Conservation (phyloP, 495 filamentous ascomycete genomes). For the Margaritispora aquatica region DNA sequence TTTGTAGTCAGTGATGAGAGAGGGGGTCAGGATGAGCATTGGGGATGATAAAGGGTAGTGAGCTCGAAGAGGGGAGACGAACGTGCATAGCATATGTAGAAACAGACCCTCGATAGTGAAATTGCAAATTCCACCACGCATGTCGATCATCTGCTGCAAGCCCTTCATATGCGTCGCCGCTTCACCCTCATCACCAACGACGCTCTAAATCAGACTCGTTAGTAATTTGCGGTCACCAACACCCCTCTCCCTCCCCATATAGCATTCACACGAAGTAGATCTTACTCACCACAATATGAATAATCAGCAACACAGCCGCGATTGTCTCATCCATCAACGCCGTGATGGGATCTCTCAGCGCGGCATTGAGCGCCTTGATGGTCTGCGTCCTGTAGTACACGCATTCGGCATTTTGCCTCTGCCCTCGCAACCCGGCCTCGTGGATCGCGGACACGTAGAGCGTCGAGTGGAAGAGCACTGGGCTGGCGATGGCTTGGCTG, state of each 20-base stretch:
- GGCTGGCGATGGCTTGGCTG: slow-evolving; percentile 6
- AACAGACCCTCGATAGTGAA: slow-evolving; percentile 12
- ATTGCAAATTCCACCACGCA: slow-evolving; percentile 13
- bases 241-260: too few relatives aligned
- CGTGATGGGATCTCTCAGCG: not conserved
- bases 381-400: slow-evolving; percentile 15
- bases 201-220: not conserved
- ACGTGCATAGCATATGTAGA: slow-evolving; percentile 21
- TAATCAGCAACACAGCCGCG: slow-evolving; percentile 10
- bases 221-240: too few relatives aligned
- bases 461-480: slow-evolving; percentile 13
- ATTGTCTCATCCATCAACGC: slow-evolving; percentile 12
- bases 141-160: slow-evolving; percentile 10
- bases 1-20: too few relatives aligned
- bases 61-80: not conserved
- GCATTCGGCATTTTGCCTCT: slow-evolving; percentile 5
- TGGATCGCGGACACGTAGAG: slow-evolving; percentile 14
- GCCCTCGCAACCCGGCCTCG: not conserved
- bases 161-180: slow-evolving; percentile 12
- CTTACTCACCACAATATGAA: slow-evolving; percentile 10
- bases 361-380: slow-evolving; percentile 8
- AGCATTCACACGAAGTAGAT: not conserved
- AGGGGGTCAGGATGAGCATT: too few relatives aligned
- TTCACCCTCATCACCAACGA: slow-evolving; percentile 9
- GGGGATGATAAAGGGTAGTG: not conserved